phyloP scores from a whole-genome alignment of 1,284 basidiomycete genomes.

The Rugosomyces carneus region DNA sequence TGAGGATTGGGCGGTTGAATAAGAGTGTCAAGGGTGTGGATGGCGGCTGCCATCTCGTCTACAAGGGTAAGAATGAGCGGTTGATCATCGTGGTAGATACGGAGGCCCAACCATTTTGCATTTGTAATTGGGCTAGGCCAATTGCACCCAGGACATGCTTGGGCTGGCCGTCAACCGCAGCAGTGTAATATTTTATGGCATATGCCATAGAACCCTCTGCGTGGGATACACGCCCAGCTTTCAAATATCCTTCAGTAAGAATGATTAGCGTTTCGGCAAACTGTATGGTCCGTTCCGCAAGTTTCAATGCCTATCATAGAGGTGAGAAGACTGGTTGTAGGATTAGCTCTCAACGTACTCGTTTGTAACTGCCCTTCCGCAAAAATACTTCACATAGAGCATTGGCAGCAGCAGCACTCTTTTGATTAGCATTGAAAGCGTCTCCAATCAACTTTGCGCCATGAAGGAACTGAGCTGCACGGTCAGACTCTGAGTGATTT shows the following conservation, averaged over 20 bases:
- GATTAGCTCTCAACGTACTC: slow-evolving; percentile 27
- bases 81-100: background rate
- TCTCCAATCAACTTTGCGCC: slow-evolving; percentile 67
- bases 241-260: slow-evolving; percentile 73
- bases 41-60: slow-evolving; percentile 77
- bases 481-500: slow-evolving; percentile 51
- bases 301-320: slow-evolving; percentile 65
- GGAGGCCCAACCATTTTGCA: slow-evolving; percentile 59
- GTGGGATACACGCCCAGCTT: slow-evolving; percentile 76
- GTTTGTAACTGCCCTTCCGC: slow-evolving; percentile 54
- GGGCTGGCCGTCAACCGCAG: slow-evolving; percentile 69
- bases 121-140: slow-evolving; percentile 81
- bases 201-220: slow-evolving; percentile 54
- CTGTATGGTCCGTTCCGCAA: slow-evolving; percentile 89
- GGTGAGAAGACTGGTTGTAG: slow-evolving; percentile 1
- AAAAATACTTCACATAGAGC: slow-evolving; percentile 72
- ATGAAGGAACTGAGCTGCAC: slow-evolving; percentile 45
- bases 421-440: slow-evolving; percentile 73
- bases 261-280: slow-evolving; percentile 82
- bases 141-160: slow-evolving; percentile 75
- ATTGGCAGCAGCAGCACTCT: slow-evolving; percentile 72
- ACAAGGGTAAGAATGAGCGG: slow-evolving; percentile 1
- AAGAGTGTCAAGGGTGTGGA: slow-evolving; percentile 82
- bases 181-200: slow-evolving; percentile 70
- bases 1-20: slow-evolving; percentile 61